These are phyloP conservation scores for Aspergillus fumigatiaffinis DNA, from an alignment of 2,329 filamentous ascomycete genomes.

Conservation along the genomic window DNA sequence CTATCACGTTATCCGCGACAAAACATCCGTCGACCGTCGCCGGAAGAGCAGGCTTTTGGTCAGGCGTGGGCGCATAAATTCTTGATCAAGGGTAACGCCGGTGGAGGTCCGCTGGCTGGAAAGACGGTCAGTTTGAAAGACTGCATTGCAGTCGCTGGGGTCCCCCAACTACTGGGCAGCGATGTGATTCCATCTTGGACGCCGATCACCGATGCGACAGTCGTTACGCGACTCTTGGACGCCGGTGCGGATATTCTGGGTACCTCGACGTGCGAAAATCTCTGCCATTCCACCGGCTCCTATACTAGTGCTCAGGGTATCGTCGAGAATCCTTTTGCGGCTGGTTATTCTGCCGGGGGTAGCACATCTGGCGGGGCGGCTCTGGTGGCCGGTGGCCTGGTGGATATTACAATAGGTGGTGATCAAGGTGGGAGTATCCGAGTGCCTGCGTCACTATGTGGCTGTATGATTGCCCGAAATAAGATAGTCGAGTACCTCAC, in stretches of 20 bases:
- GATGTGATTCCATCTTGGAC: slow-evolving; percentile 50
- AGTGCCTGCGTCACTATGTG: slow-evolving; percentile 41
- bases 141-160: slow-evolving; percentile 51
- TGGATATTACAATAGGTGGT: slow-evolving; percentile 30
- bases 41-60: slow-evolving; percentile 44
- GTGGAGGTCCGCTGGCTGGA: slow-evolving; percentile 31
- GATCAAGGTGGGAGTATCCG: slow-evolving; percentile 33
- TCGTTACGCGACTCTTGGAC: slow-evolving; percentile 49
- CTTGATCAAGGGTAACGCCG: slow-evolving; percentile 37
- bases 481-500: not conserved
- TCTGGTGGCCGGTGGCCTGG: slow-evolving; percentile 21
- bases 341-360: slow-evolving; percentile 27
- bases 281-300: slow-evolving; percentile 37
- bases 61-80: slow-evolving; percentile 52
- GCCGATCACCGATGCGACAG: slow-evolving; percentile 51
- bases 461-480: slow-evolving; percentile 19
- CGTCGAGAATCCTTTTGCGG: slow-evolving; percentile 25
- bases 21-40: slow-evolving; percentile 38
- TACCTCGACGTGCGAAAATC: slow-evolving; percentile 53
- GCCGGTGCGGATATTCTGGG: slow-evolving; percentile 50
- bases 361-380: slow-evolving; percentile 28
- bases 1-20: slow-evolving; percentile 44
- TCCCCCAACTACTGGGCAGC: slow-evolving; percentile 53
- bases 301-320: slow-evolving; percentile 27
- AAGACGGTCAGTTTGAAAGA: slow-evolving; percentile 53